A percentile compares a stretch with the other conserved stretches of the same genome.
Evolutionary conservation across 2,329 filamentous ascomycete genomes (phyloP).

Genomic region (Colletotrichum salicis): DNA sequence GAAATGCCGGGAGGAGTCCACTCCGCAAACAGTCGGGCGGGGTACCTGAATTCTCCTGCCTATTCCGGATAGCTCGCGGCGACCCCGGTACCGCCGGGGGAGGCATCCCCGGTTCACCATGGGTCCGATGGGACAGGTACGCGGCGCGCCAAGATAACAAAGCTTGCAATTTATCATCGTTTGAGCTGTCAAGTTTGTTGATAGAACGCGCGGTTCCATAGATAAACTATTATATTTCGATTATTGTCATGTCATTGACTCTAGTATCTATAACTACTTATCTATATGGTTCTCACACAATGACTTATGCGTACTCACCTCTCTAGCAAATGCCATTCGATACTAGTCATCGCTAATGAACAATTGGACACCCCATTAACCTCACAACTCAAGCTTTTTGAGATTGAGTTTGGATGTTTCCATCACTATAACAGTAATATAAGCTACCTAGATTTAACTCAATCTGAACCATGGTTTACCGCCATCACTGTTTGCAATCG

Average conservation of each 20-base stretch:
- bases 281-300: background rate
- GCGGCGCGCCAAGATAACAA: background rate
- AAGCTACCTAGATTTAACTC: background rate
- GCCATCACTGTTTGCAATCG: background rate
- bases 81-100: background rate
- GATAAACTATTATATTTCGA: background rate
- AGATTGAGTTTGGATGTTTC: background rate
- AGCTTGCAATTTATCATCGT: background rate
- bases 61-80: constrained; percentile 8
- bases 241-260: background rate
- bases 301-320: background rate
- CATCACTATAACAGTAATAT: background rate
- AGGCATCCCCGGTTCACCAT: background rate
- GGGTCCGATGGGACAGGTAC: background rate
- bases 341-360: background rate
- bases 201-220: background rate
- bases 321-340: background rate
- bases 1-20: constrained; percentile 18
- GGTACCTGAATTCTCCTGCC: constrained; percentile 7
- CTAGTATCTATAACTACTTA: background rate
- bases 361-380: background rate
- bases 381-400: background rate
- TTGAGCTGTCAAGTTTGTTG: background rate
- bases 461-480: background rate
- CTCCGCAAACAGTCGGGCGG: constrained; percentile 5